Percentiles rank a stretch among this genome's conserved stretches.
These are phyloP conservation scores for Lotmaria passim DNA, from an alignment of 208 protist species.

Conservation along the genomic window DNA sequence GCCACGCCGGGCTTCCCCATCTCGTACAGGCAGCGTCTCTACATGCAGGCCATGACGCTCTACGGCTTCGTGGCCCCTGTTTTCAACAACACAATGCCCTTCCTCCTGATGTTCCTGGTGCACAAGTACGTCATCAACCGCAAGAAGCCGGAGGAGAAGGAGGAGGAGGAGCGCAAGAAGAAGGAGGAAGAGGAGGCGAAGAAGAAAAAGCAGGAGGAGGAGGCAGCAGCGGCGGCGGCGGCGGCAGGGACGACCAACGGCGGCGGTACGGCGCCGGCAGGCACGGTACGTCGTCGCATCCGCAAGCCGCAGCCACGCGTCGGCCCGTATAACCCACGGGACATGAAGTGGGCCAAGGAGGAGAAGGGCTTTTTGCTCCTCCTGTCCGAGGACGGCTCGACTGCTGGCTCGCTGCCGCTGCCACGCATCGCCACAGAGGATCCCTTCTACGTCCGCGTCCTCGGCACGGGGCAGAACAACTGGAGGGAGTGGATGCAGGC, in stretches of 20 bases:
- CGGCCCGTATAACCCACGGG: conserved; percentile 44
- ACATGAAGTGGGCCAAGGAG: conserved; percentile 60
- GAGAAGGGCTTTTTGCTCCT: conserved; percentile 79
- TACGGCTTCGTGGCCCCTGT: conserved; percentile 50
- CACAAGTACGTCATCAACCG: conserved; percentile 55
- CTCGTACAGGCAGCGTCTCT: conserved; percentile 49
- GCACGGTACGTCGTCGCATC: conserved; percentile 25
- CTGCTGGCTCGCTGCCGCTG: conserved; percentile 37
- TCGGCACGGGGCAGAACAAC: conserved; percentile 41
- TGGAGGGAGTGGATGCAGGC: conserved; percentile 59
- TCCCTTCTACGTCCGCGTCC: conserved; percentile 77
- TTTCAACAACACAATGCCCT: conserved; percentile 55
- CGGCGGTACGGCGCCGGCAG: not conserved
- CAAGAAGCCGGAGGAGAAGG: conserved; percentile 33
- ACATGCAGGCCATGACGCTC: conserved; percentile 47
- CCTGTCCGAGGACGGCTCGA: conserved; percentile 38
- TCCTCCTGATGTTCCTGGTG: conserved; percentile 82
- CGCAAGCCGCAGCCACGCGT: conserved; percentile 37
- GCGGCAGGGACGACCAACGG: conserved; percentile 1
- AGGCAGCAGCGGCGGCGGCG: conserved; percentile 2
- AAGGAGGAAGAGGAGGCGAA: conserved; percentile 25
- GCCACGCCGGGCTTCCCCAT: conserved; percentile 57
- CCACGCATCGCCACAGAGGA: conserved; percentile 51
- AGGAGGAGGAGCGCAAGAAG: conserved; percentile 31
- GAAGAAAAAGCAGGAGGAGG: conserved; percentile 4